Evolutionary conservation across 164 flowering plant species (phyloP), one percentile per base, ranked within the genome.

Genomic region (Magnolia sinica): DNA sequence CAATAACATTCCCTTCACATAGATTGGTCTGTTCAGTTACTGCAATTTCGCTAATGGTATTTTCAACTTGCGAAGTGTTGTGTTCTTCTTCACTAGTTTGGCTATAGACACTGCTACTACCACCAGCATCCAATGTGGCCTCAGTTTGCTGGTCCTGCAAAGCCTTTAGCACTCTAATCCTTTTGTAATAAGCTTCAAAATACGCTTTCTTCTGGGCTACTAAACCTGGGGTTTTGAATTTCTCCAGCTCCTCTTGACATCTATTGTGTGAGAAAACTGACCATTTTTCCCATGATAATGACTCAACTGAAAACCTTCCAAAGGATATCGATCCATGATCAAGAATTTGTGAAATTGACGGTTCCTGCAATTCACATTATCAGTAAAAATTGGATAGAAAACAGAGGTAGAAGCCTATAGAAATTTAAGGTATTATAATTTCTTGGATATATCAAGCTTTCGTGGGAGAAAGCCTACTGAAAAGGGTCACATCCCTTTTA

Each of bases 121-220:
- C 59, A 10, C 22, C 61, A 71, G 78, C 61, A 63, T 72, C 75
- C 70, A 69, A 50, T 24, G 14, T 55, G 37, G n/a, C 29, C n/a
- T 13, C 66, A 7, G 69, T 71, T 58, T 79, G 78, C 69, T 79
- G 75, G 6, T 66, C 72, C 72, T 81, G 82, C 66, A 81, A 55
- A 31, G 66, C 77, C 80, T 83, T 83, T 23, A 79, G 67, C 50
- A 63, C 77, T 77, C 84, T 81, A 50, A 83, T 37, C 24, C 52
- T 79, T 67, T 55, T 77, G 79, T 83, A 83, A 65, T 83, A 79
- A 70, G 79, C 86, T 69, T 83, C 86, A 73, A 83, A 83, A 70
- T 79, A 81, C 3, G 86, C 86, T 77, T 81, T 83, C 79, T 83
- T 83, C 51, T 79, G 84, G 59, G 86, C 86, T 14, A 83, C 86